These are phyloP conservation scores for Gliomastix tumulicola DNA, from an alignment of 2,329 filamentous ascomycete genomes.

Conservation along the genomic window DNA sequence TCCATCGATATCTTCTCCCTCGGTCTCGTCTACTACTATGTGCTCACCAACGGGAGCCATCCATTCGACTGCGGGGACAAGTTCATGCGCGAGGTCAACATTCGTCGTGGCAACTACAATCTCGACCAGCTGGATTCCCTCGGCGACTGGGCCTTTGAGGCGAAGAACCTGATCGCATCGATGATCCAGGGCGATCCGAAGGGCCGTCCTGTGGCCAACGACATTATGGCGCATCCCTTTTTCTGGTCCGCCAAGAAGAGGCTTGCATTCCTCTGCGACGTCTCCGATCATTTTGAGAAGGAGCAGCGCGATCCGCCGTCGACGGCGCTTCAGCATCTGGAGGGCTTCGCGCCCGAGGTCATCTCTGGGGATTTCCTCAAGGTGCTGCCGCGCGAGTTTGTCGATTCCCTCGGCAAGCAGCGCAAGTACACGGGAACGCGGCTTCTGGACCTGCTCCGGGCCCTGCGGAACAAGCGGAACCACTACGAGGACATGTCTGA, in stretches of 20 bases:
- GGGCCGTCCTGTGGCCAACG: constrained; percentile 60
- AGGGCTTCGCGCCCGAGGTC: constrained; percentile 42
- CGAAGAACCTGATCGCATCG: constrained; percentile 74
- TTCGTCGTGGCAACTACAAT: constrained; percentile 79
- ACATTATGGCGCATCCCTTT: constrained; percentile 89
- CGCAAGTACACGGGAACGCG: constrained; percentile 84
- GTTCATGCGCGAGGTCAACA: constrained; percentile 96
- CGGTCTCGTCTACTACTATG: constrained; percentile 97
- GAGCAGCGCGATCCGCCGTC: constrained; percentile 81
- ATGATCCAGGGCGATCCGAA: constrained; percentile 61
- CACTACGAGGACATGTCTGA: constrained; percentile 97
- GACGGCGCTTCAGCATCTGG: constrained; percentile 52
- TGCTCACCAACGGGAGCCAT: constrained; percentile 86
- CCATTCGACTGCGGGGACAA: constrained; percentile 92
- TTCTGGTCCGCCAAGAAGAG: constrained; percentile 92
- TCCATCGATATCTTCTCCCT: constrained; percentile 97
- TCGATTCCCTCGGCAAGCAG: constrained; percentile 87
- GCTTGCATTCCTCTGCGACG: constrained; percentile 88
- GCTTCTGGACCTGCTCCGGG: constrained; percentile 80
- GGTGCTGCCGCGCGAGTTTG: constrained; percentile 70
- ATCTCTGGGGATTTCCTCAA: constrained; percentile 72
- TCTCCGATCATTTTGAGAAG: constrained; percentile 93
- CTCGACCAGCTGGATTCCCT: constrained; percentile 65
- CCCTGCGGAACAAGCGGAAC: constrained; percentile 91
- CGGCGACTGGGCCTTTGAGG: constrained; percentile 79